A percentile compares a stretch with the other conserved stretches of the same genome.
Conservation (phyloP, 768 basidiomycete genomes). For the Tephrocybe sp. region DNA sequence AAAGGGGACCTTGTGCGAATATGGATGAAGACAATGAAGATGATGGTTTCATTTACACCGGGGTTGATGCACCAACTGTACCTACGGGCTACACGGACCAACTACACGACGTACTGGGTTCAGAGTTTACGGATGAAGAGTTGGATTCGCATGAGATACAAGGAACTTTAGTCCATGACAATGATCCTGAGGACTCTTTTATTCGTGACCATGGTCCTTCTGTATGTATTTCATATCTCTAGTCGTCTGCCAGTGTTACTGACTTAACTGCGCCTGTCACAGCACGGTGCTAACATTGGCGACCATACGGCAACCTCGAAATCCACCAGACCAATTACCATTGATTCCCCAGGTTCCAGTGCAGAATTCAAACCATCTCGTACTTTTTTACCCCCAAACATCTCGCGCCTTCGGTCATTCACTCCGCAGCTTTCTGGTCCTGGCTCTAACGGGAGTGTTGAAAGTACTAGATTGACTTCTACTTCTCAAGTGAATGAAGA, state of each 20-base stretch:
- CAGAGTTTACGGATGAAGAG: conserved; percentile 52
- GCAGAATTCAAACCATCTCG: conserved; percentile 41
- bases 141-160: conserved; percentile 42
- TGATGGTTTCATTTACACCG: conserved; percentile 71
- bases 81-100: conserved; percentile 61
- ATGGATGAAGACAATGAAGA: conserved; percentile 51
- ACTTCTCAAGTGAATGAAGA: conserved; percentile 42
- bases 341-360: conserved; percentile 33
- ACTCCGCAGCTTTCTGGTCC: conserved; percentile 45
- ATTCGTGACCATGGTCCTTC: conserved; percentile 24
- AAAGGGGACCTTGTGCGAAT: conserved; percentile 20
- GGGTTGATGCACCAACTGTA: conserved; percentile 54
- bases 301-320: conserved; percentile 34
- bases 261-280: conserved; percentile 14
- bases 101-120: conserved; percentile 69
- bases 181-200: conserved; percentile 22
- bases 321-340: conserved; percentile 35
- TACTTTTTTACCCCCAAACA: conserved; percentile 68
- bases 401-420: conserved; percentile 77
- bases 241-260: neutral
- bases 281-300: conserved; percentile 35
- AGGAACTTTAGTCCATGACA: conserved; percentile 40
- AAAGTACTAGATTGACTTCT: conserved; percentile 40
- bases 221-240: conserved; percentile 22
- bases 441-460: conserved; percentile 40